These are phyloP conservation scores for Pseudogymnoascus sp. DNA, from an alignment of 2,329 filamentous ascomycete species.

Conservation along the genomic window DNA sequence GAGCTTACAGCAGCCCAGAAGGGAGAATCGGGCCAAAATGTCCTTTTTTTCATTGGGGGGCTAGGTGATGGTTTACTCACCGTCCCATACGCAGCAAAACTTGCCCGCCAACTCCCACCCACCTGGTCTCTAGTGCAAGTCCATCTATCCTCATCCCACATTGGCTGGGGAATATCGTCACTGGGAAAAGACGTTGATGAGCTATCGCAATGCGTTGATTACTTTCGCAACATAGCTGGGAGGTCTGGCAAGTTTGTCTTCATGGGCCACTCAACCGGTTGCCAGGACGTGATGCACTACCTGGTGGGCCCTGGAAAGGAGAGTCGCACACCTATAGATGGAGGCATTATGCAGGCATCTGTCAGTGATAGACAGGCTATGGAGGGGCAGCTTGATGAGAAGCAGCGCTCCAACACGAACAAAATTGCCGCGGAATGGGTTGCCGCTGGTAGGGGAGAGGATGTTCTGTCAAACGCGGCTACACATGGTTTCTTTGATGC, in stretches of 20 bases:
- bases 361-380: slow-evolving; percentile 56
- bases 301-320: slow-evolving; percentile 31
- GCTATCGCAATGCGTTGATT: slow-evolving; percentile 39
- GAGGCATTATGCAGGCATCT: slow-evolving; percentile 58
- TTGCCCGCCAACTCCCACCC: slow-evolving; percentile 28
- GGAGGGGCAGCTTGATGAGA: slow-evolving; percentile 30
- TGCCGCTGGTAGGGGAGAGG: slow-evolving; percentile 34
- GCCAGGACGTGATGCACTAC: slow-evolving; percentile 62
- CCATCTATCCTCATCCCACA: slow-evolving; percentile 36
- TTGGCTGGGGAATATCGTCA: slow-evolving; percentile 36
- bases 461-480: slow-evolving; percentile 34
- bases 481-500: slow-evolving; percentile 28
- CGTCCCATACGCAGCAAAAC: slow-evolving; percentile 38
- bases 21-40: slow-evolving; percentile 29
- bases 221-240: slow-evolving; percentile 35
- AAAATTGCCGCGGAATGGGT: slow-evolving; percentile 36
- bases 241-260: slow-evolving; percentile 50
- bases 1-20: slow-evolving; percentile 23
- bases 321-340: slow-evolving; percentile 38
- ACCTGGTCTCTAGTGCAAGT: slow-evolving; percentile 41
- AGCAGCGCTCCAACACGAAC: slow-evolving; percentile 29
- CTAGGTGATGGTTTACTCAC: slow-evolving; percentile 45
- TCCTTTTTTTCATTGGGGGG: slow-evolving; percentile 47
- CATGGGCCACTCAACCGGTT: slow-evolving; percentile 64
- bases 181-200: slow-evolving; percentile 42